phyloP scores from a whole-genome alignment of 2,329 filamentous ascomycete genomes.

The Exserohilum turcica region DNA sequence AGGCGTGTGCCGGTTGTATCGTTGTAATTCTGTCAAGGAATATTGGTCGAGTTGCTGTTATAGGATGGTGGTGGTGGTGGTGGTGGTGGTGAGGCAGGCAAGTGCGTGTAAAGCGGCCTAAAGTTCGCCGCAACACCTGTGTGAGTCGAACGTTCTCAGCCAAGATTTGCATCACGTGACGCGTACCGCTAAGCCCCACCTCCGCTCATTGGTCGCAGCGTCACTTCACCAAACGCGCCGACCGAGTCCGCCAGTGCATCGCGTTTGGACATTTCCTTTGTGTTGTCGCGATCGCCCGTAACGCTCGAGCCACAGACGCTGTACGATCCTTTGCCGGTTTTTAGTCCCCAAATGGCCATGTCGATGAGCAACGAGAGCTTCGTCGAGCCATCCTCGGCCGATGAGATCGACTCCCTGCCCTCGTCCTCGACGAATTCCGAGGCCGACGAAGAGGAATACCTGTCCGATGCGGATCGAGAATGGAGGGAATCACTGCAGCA shows the following conservation, averaged over 20 bases:
- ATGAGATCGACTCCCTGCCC: conserved; percentile 57
- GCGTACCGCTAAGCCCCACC: conserved; percentile 26
- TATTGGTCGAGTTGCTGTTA: neutral
- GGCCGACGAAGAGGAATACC: conserved; percentile 61
- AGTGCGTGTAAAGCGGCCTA: conserved; percentile 2
- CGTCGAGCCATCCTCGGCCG: conserved; percentile 44
- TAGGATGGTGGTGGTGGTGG: conserved; percentile 2
- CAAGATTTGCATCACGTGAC: conserved; percentile 28
- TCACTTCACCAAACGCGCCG: conserved; percentile 25
- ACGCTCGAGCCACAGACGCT: neutral
- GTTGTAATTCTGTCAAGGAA: neutral
- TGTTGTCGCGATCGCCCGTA: conserved; percentile 28
- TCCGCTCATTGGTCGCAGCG: conserved; percentile 32
- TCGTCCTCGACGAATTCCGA: conserved; percentile 58
- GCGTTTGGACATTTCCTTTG: conserved; percentile 12
- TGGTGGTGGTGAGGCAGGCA: neutral
- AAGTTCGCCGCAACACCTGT: conserved; percentile 19
- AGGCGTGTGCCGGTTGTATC: conserved; percentile 5
- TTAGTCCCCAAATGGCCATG: conserved; percentile 28
- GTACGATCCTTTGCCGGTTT: neutral
- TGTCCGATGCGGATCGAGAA: conserved; percentile 88
- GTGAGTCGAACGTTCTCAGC: conserved; percentile 25
- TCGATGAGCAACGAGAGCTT: conserved; percentile 47
- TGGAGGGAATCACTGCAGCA: conserved; percentile 96
- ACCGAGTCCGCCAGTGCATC: conserved; percentile 1